phyloP scores from a whole-genome alignment of 1,284 basidiomycete species.

The Meira miltonrushii region DNA sequence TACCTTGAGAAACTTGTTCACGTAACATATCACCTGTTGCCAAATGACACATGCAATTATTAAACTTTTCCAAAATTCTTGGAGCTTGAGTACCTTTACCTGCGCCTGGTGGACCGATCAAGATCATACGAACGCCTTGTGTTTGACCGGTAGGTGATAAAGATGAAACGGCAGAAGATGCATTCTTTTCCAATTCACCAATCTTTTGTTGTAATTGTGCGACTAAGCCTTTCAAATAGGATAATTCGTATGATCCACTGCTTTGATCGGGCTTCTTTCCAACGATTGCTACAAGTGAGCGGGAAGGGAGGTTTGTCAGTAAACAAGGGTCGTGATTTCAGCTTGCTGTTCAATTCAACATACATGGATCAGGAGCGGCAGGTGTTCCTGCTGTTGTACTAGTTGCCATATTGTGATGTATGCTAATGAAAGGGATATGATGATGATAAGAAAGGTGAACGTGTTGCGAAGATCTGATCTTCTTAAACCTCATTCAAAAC shows the following conservation, averaged over 20 bases:
- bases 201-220: conserved; percentile 50
- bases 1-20: conserved; percentile 83
- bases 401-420: conserved; percentile 19
- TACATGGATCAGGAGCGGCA: conserved; percentile 18
- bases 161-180: conserved; percentile 6
- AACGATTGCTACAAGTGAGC: not conserved
- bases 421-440: not conserved
- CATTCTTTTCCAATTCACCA: conserved; percentile 28
- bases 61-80: conserved; percentile 79
- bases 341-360: not conserved
- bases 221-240: conserved; percentile 48
- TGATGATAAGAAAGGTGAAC: not conserved
- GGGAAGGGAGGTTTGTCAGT: not conserved
- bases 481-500: too few relatives aligned
- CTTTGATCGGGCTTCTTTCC: conserved; percentile 5
- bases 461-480: too few relatives aligned
- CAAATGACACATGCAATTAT: conserved; percentile 81
- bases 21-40: conserved; percentile 98
- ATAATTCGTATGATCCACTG: conserved; percentile 26
- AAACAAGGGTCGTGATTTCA: too few relatives aligned
- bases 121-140: conserved; percentile 65
- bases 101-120: conserved; percentile 92
- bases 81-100: conserved; percentile 99
- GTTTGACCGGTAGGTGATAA: conserved; percentile 8
- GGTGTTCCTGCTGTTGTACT: conserved; percentile 17